phyloP scores from a whole-genome alignment of 1,284 basidiomycete species.

The Paramarasmius palmivorus region DNA sequence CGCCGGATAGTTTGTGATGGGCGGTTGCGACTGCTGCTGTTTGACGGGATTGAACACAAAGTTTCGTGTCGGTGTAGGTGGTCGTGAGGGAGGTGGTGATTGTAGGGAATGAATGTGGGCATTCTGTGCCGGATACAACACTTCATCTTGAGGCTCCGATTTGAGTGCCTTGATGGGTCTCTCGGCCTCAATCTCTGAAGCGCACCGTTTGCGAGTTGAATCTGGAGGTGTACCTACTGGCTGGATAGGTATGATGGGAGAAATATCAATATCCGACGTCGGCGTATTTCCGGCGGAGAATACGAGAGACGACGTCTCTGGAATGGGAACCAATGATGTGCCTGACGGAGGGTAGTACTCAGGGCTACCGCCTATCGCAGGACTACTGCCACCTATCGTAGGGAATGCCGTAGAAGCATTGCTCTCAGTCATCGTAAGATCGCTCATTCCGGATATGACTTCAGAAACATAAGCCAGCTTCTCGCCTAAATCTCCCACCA shows the following conservation, averaged over 20 bases:
- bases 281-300: conserved; percentile 1
- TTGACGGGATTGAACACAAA: conserved; percentile 15
- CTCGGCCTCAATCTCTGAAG: conserved; percentile 60
- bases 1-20: not conserved
- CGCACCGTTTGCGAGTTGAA: conserved; percentile 64
- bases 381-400: not conserved
- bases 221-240: not conserved
- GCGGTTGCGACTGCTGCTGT: not conserved
- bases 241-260: not conserved
- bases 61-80: conserved; percentile 1
- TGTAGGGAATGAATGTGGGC: conserved; percentile 28
- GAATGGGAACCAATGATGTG: not conserved
- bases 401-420: not conserved
- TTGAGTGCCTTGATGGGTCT: conserved; percentile 66
- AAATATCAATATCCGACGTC: not conserved
- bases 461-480: conserved; percentile 39
- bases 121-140: conserved; percentile 25
- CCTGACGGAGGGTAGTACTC: not conserved
- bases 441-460: conserved; percentile 28
- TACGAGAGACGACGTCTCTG: not conserved
- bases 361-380: not conserved
- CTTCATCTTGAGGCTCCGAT: conserved; percentile 66
- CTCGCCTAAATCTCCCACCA: conserved; percentile 39
- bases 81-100: conserved; percentile 37
- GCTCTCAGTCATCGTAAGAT: conserved; percentile 12